Evolutionary conservation across 371 early-diverging fungal genomes (phyloP).

Genomic region (Lichtheimia ornata): DNA sequence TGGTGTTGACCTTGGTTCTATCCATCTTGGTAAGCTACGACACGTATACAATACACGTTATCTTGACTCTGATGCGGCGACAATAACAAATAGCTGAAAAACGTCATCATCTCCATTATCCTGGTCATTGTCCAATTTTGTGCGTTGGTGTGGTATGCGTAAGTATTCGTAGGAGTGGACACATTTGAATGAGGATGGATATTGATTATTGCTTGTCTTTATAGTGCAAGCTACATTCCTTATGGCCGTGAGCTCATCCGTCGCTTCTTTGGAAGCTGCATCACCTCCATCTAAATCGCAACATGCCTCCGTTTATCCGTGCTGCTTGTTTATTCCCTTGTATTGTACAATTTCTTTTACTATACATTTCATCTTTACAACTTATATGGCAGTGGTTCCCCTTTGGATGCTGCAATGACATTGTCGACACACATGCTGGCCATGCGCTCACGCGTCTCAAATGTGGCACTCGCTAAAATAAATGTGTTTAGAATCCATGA

Average conservation of each 20-base stretch:
- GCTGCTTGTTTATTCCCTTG: not conserved
- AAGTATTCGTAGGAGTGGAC: slow-evolving; percentile 23
- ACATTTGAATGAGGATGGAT: not conserved
- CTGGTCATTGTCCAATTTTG: slow-evolving; percentile 81
- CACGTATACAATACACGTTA: not conserved
- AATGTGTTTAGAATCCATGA: not conserved
- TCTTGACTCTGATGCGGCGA: not conserved
- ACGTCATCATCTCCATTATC: slow-evolving; percentile 67
- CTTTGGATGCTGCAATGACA: slow-evolving; percentile 20
- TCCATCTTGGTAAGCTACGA: slow-evolving; percentile 32
- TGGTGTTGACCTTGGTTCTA: slow-evolving; percentile 31
- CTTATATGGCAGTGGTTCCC: slow-evolving; percentile 17
- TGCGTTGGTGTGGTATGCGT: slow-evolving; percentile 86
- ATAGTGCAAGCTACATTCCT: slow-evolving; percentile 55
- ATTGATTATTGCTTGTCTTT: not conserved
- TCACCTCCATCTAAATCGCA: slow-evolving; percentile 40
- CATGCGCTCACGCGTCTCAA: slow-evolving; percentile 85
- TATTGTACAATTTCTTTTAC: slow-evolving; percentile 8
- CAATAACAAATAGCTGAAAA: slow-evolving; percentile 32
- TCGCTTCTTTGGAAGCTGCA: slow-evolving; percentile 47
- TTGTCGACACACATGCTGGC: slow-evolving; percentile 43
- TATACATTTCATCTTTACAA: slow-evolving; percentile 5
- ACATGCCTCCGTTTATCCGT: not conserved
- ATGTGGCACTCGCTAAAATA: slow-evolving; percentile 71
- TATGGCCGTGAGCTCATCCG: slow-evolving; percentile 54